A percentile compares a stretch with the other conserved stretches of the same genome.
These are phyloP conservation scores for Chlamydomonas incerta DNA, from an alignment of 139 green algal genomes.

Conservation along the genomic window DNA sequence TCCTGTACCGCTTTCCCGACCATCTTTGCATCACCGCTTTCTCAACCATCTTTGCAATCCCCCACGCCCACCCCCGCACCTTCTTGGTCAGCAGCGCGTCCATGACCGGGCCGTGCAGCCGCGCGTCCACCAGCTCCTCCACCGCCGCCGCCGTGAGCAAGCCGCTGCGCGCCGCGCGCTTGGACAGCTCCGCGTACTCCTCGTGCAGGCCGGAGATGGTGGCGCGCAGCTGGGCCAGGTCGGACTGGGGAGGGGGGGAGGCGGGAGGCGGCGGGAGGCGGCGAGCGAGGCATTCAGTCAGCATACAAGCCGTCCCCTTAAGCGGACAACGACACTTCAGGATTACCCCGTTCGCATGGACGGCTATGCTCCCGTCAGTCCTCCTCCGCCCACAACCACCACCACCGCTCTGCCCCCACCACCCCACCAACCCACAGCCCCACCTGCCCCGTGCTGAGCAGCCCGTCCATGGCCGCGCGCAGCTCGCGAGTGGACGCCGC, in stretches of 20 bases:
- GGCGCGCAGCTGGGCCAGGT: slow-evolving; percentile 36
- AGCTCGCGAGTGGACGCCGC: slow-evolving; percentile 13
- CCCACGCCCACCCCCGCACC: background rate
- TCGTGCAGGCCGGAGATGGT: background rate
- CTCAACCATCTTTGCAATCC: background rate
- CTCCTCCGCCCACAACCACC: background rate
- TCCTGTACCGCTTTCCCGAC: too few species aligned
- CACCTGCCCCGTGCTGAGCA: slow-evolving; percentile 30
- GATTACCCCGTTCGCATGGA: too few species aligned
- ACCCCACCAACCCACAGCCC: background rate
- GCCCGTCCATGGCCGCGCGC: slow-evolving; percentile 3
- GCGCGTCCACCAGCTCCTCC: slow-evolving; percentile 31
- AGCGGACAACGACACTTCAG: too few species aligned
- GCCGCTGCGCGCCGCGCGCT: slow-evolving; percentile 21
- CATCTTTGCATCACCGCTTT: background rate
- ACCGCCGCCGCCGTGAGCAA: slow-evolving; percentile 9
- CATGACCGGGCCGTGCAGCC: slow-evolving; percentile 12
- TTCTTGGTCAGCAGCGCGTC: slow-evolving; percentile 17
- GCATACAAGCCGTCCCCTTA: too few species aligned
- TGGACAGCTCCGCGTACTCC: slow-evolving; percentile 27
- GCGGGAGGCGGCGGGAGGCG: too few species aligned
- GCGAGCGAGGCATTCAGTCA: too few species aligned
- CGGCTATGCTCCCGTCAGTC: too few species aligned
- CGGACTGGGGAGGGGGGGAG: too few species aligned
- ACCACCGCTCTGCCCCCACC: too few species aligned